Conservation (phyloP, 2,329 filamentous ascomycete genomes). For the Phialophora tarda region DNA sequence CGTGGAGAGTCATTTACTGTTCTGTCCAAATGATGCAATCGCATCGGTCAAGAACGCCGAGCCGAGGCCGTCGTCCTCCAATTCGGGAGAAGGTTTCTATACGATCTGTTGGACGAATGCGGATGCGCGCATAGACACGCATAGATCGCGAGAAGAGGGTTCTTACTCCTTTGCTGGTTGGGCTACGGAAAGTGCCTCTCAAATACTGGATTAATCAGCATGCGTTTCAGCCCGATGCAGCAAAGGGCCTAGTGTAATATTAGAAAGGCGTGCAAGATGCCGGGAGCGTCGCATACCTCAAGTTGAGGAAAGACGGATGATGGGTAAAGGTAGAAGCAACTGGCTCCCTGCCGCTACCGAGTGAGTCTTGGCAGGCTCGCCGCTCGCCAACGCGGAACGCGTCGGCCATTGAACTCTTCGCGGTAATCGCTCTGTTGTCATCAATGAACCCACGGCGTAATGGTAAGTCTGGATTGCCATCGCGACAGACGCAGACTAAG, state of each 20-base stretch:
- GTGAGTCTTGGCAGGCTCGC: neutral
- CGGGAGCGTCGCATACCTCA: neutral
- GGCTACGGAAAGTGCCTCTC: neutral
- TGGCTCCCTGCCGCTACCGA: neutral
- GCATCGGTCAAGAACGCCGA: neutral
- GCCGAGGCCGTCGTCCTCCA: neutral
- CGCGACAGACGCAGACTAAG: constrained; percentile 7
- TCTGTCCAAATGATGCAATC: constrained; percentile 2
- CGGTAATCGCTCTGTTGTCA: neutral
- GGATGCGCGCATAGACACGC: neutral
- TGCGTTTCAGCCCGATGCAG: constrained; percentile 3
- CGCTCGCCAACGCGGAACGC: neutral
- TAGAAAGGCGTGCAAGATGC: neutral
- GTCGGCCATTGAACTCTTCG: neutral
- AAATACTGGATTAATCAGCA: constrained; percentile 7
- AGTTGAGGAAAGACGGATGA: neutral
- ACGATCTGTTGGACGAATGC: neutral
- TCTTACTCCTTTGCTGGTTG: neutral
- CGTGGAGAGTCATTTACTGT: neutral
- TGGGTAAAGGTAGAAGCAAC: neutral
- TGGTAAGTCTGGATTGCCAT: neutral
- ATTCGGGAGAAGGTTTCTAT: constrained; percentile 10
- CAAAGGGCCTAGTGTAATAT: neutral
- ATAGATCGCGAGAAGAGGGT: neutral
- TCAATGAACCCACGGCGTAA: neutral